Evolutionary conservation across 345 rosid genomes (phyloP), one percentile per base, ranked within the genome.

Genomic region (Xanthoceras sorbifolium): DNA sequence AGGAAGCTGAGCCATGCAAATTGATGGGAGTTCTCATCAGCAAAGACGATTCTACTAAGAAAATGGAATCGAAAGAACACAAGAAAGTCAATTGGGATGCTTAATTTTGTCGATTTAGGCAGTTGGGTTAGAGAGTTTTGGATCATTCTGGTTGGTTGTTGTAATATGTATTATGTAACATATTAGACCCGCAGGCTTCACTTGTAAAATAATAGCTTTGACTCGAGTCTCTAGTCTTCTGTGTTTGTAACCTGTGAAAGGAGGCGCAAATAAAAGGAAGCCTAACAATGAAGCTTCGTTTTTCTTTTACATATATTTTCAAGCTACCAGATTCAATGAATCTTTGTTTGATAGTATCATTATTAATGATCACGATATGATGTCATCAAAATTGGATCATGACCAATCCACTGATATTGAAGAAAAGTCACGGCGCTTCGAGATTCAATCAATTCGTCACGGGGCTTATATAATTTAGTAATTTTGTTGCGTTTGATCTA

Each of bases 1-100:
- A 85, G 82, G 91, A 89, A 1, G 96, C 91, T 6, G 92, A 89
- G 73, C 98, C 98, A 0, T 87, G 94, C 64, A 86, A 88, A 75
- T 65, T 87, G 72, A 79, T 85, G 69, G 80, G 86, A 62, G 86
- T 93, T 71, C 85, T 88, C 65, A 77, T 86, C 36, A 76, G 79
- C 50, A 89, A 83, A 80, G 86, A 85, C 17, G 71, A 78, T 59
- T 67, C 80, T 50, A 23, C 62, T 25, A 77, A 84, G 86, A 32
- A 34, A 77, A 78, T 72, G 71, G 84, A 79, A 63, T 25, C n/a
- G 15, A 71, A 67, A 59, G 80, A 18, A 26, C 9, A 15, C 9
- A 67, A 61, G 28, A 79, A 79, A 70, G 12, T 54, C 40, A 55
- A 29, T 36, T 65, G 38, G 5, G 26, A 28, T 10, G 12, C 76